Percentiles rank a stretch among this genome's conserved stretches.
These are phyloP conservation scores for Fusarium sp. DNA, from an alignment of 2,329 filamentous ascomycete species.

Conservation along the genomic window DNA sequence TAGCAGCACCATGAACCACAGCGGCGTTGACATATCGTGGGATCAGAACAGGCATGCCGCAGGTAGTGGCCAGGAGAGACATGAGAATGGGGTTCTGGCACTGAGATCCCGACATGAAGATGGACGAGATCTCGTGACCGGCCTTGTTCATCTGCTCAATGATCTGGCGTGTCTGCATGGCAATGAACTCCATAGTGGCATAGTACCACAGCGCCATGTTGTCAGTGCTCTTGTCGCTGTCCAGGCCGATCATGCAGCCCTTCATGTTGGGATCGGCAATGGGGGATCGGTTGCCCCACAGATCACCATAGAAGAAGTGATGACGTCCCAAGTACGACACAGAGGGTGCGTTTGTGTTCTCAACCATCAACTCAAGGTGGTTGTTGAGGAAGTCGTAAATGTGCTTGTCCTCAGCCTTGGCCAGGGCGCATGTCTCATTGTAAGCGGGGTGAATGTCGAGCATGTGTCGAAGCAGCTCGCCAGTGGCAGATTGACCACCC, in stretches of 20 bases:
- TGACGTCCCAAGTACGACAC: conserved; percentile 90
- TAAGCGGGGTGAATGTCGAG: conserved; percentile 95
- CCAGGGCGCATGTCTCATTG: conserved; percentile 80
- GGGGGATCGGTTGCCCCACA: conserved; percentile 96
- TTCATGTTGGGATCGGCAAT: conserved; percentile 95
- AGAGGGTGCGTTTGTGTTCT: conserved; percentile 76
- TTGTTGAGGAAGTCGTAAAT: conserved; percentile 96
- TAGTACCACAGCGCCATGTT: conserved; percentile 94
- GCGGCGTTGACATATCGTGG: conserved; percentile 94
- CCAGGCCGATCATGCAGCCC: conserved; percentile 87
- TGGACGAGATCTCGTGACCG: conserved; percentile 88
- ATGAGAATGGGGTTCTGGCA: conserved; percentile 97
- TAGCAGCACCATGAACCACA: conserved; percentile 97
- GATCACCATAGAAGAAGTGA: conserved; percentile 98
- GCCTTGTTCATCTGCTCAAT: conserved; percentile 92
- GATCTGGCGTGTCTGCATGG: conserved; percentile 95
- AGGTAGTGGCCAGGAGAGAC: conserved; percentile 89
- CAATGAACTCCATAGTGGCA: conserved; percentile 97
- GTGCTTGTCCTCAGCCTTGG: conserved; percentile 85
- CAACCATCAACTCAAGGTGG: conserved; percentile 81
- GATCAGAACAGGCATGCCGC: conserved; percentile 92
- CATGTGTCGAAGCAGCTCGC: conserved; percentile 92
- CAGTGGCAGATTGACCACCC: conserved; percentile 95
- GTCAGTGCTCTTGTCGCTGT: conserved; percentile 87
- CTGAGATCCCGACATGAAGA: conserved; percentile 99